Evolutionary conservation across 805 yeast genomes (phyloP), one percentile per base, ranked within the genome.

Genomic region (Candida nemodendra): DNA sequence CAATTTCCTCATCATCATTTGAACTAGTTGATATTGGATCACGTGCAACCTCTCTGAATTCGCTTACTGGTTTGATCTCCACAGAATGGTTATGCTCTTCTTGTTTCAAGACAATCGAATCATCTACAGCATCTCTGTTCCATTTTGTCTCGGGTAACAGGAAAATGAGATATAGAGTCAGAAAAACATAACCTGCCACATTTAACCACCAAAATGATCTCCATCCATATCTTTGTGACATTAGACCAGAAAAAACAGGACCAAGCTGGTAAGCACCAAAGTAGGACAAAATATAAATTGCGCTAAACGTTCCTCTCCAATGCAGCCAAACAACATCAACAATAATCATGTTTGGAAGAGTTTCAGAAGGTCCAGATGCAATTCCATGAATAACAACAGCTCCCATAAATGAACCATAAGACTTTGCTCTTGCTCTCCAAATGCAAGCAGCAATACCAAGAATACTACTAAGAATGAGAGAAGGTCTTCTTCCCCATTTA

Each of bases 301-400:
- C 48, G 18, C 35, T 44, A 16, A 38, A 41, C 3, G 45, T 41
- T 11, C 48, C 48, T 27, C 48, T 31, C 36, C 36, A 41, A 22
- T 44, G 45, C 22, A 44, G 27, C 45, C 45, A 44, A 18, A 41
- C 35, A 11, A 39, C 42, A 22, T 44, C 48, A 17, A 41, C 45
- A 32, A 44, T 44, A 22, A 44, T 44, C 48, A 44, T 41, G 30
- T 38, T 41, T 13, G 48, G 45, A 24, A 44, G 30, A 3, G 48
- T 44, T 30, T 44, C 48, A n/a, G 48, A 44, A 9, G 45, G 45
- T 2, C 48, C 48, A n/a, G 48, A 41, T 12, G 48, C 48, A 18
- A 44, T 41, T 15, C 48, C 48, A 23, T 44, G 48, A 6, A 44
- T 21, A 4, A 44, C 45, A 28, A 41, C 48, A 14, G 39, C 34